Conservation (phyloP, 2,329 filamentous ascomycete genomes). For the Rutstroemia sp. region DNA sequence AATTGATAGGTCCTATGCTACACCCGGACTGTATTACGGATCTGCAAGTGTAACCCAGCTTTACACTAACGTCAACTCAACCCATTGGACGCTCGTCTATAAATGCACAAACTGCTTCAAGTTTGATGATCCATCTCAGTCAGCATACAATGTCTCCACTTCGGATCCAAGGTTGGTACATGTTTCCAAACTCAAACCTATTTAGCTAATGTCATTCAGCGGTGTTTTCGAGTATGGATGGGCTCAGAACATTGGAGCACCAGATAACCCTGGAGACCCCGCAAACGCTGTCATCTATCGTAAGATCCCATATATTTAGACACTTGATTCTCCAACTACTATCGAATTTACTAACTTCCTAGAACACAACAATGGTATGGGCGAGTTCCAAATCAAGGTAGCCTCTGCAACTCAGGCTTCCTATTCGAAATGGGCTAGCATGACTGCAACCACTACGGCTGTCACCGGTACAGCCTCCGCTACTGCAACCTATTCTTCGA, state of each 20-base stretch:
- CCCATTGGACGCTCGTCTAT: conserved; percentile 57
- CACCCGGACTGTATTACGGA: conserved; percentile 52
- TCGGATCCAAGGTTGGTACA: conserved; percentile 20
- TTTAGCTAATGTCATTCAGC: not conserved
- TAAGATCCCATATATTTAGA: not conserved
- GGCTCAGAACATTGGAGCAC: conserved; percentile 39
- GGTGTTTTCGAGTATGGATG: conserved; percentile 46
- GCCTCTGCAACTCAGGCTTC: conserved; percentile 35
- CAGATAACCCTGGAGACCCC: conserved; percentile 35
- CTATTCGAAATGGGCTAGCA: conserved; percentile 28
- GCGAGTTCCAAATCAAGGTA: conserved; percentile 41
- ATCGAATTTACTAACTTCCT: not conserved
- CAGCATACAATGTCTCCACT: conserved; percentile 36
- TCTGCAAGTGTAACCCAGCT: conserved; percentile 55
- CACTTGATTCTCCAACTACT: not conserved
- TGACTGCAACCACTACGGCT: conserved; percentile 24
- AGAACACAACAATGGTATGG: conserved; percentile 48
- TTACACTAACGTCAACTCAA: conserved; percentile 47
- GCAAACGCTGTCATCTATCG: conserved; percentile 8
- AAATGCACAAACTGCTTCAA: conserved; percentile 51
- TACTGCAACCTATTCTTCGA: conserved; percentile 41
- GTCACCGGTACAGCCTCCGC: conserved; percentile 30
- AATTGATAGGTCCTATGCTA: conserved; percentile 43
- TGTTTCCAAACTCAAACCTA: not conserved
- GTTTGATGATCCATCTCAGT: conserved; percentile 43